Conservation (phyloP, 257 asterid genomes). For the Verbascum thapsus region DNA sequence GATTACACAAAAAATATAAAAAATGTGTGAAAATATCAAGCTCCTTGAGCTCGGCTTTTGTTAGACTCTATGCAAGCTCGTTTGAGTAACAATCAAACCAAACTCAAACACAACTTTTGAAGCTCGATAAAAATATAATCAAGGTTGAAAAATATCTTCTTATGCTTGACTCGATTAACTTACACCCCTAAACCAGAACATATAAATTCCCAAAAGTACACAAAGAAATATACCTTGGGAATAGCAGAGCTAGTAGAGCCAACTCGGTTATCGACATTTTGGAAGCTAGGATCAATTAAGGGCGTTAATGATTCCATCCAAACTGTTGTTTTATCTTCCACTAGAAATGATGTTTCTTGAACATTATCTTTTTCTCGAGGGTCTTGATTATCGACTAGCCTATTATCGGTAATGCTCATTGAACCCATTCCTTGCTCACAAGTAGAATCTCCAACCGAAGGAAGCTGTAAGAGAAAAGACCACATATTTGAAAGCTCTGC, state of each 20-base stretch:
- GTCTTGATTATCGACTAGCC: slow-evolving; percentile 33
- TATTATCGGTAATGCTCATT: slow-evolving; percentile 50
- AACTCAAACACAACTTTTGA: too few relatives aligned
- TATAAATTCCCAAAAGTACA: too few relatives aligned
- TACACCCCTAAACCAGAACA: too few relatives aligned
- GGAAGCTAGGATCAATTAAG: slow-evolving; percentile 36
- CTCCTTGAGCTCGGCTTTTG: too few relatives aligned
- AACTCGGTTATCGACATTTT: slow-evolving; percentile 31
- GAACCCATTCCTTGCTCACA: slow-evolving; percentile 62
- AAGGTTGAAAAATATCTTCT: too few relatives aligned
- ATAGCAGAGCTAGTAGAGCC: slow-evolving; percentile 48
- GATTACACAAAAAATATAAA: too few relatives aligned
- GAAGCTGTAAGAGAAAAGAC: slow-evolving; percentile 60
- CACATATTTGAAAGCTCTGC: slow-evolving; percentile 75
- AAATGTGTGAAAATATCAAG: too few relatives aligned
- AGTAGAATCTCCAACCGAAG: slow-evolving; percentile 48
- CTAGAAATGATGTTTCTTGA: slow-evolving; percentile 35
- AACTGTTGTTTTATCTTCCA: slow-evolving; percentile 39
- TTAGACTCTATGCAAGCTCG: too few relatives aligned
- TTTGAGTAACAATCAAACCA: too few relatives aligned
- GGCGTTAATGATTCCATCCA: slow-evolving; percentile 43
- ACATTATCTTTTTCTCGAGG: slow-evolving; percentile 33
- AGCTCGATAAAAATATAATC: too few relatives aligned
- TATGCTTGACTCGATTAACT: too few relatives aligned
- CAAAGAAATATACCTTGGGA: slow-evolving; percentile 51